A percentile compares a stretch with the other conserved stretches of the same genome.
phyloP scores from a whole-genome alignment of 2,329 filamentous ascomycete species.

The Fusarium circinatum region DNA sequence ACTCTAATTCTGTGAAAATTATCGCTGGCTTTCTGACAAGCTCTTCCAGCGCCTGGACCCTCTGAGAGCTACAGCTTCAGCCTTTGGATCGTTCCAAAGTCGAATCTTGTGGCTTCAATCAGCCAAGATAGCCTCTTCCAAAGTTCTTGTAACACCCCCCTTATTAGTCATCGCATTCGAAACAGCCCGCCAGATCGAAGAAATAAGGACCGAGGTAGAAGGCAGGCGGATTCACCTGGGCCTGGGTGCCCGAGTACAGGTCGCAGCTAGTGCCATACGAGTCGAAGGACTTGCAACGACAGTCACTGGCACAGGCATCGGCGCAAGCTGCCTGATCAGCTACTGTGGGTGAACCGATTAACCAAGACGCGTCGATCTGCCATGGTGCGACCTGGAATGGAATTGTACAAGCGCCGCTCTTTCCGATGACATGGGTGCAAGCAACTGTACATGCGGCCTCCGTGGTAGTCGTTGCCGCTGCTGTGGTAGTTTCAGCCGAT shows the following conservation, averaged over 20 bases:
- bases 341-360: background rate
- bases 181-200: background rate
- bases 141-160: no score
- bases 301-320: background rate
- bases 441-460: background rate
- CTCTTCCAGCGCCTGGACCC: background rate
- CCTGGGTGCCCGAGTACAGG: background rate
- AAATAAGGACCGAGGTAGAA: background rate
- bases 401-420: background rate
- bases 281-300: background rate
- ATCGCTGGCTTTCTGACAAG: background rate
- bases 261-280: background rate
- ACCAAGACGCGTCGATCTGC: background rate
- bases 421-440: background rate
- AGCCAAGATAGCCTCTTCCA: no score
- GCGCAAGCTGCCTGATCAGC: background rate
- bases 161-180: background rate
- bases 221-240: background rate
- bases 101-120: no score
- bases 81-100: no score
- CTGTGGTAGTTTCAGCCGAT: background rate
- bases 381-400: background rate
- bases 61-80: background rate
- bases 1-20: fast-evolving
- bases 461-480: background rate